A percentile compares a stretch with the other conserved stretches of the same genome.
Evolutionary conservation across 2,329 filamentous ascomycete genomes (phyloP).

Genomic region (Clonostachys rosea): DNA sequence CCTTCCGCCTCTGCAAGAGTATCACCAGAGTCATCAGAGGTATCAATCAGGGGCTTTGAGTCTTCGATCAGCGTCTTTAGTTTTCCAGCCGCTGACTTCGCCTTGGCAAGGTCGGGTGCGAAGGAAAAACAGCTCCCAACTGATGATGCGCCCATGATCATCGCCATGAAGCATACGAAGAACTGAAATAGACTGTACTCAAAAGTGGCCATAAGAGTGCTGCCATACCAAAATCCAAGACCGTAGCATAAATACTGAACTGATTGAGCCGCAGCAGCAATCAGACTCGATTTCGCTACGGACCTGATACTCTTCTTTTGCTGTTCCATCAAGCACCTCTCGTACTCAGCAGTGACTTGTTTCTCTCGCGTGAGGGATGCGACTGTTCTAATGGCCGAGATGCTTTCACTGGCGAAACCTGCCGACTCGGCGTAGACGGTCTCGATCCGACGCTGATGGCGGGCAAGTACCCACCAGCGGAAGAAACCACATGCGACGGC

Average conservation of each 20-base stretch:
- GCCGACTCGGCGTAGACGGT: constrained; percentile 76
- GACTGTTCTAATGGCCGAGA: constrained; percentile 89
- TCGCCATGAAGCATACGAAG: constrained; percentile 82
- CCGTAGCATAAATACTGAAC: constrained; percentile 80
- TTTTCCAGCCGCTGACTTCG: constrained; percentile 74
- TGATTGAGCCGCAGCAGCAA: constrained; percentile 84
- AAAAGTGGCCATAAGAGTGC: constrained; percentile 62
- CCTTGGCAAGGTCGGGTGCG: constrained; percentile 90
- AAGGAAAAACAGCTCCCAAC: constrained; percentile 88
- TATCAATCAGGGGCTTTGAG: constrained; percentile 74
- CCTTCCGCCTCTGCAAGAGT: constrained; percentile 55
- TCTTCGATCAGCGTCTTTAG: constrained; percentile 78
- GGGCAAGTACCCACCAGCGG: constrained; percentile 78
- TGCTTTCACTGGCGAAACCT: constrained; percentile 86
- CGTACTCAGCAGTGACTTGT: constrained; percentile 74
- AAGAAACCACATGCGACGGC: constrained; percentile 77
- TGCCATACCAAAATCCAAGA: constrained; percentile 90
- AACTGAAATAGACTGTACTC: constrained; percentile 83
- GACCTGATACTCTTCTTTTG: constrained; percentile 65
- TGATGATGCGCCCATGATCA: constrained; percentile 90
- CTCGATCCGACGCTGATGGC: constrained; percentile 77
- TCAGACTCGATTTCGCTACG: constrained; percentile 67
- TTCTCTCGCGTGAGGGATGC: constrained; percentile 83
- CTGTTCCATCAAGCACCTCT: constrained; percentile 59
- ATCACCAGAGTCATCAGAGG: constrained; percentile 62